Conservation (phyloP, 1,139 yeast species). For the Yamadazyma mexicana region DNA sequence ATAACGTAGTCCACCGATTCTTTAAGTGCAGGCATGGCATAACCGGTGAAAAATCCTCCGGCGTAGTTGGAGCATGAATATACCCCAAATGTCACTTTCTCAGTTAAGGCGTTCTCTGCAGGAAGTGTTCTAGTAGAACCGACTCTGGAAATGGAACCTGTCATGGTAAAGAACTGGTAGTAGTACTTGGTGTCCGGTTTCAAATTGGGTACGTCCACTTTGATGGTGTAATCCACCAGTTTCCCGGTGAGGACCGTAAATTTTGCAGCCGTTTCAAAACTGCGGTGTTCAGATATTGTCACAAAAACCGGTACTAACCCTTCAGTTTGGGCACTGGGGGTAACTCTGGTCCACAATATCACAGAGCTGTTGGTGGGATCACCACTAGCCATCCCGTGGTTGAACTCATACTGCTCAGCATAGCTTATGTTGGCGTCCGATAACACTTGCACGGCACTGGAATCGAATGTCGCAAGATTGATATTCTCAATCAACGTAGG, state of each 20-base stretch:
- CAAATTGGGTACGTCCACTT: not conserved
- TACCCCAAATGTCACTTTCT: not conserved
- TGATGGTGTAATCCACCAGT: constrained; percentile 3
- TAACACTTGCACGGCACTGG: too few relatives aligned
- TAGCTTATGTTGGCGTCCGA: too few relatives aligned
- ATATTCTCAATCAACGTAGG: too few relatives aligned
- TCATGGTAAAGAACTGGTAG: not conserved
- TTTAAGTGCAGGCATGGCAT: constrained; percentile 1
- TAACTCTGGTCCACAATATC: constrained; percentile 2
- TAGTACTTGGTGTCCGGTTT: constrained; percentile 2
- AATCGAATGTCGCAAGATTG: too few relatives aligned
- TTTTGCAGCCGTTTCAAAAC: not conserved
- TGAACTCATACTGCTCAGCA: too few relatives aligned
- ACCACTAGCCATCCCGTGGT: constrained; percentile 2
- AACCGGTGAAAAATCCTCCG: constrained; percentile 1
- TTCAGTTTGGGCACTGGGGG: not conserved
- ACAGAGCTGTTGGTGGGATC: constrained; percentile 3
- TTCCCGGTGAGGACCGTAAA: constrained; percentile 1
- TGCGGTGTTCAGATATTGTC: not conserved
- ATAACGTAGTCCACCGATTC: constrained; percentile 1
- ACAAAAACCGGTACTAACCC: not conserved
- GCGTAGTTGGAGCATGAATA: constrained; percentile 1
- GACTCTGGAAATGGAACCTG: not conserved
- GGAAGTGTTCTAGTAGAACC: constrained; percentile 2
- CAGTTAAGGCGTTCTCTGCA: not conserved